Conservation (phyloP, 345 rosid species). For the Erodium maritimum region DNA sequence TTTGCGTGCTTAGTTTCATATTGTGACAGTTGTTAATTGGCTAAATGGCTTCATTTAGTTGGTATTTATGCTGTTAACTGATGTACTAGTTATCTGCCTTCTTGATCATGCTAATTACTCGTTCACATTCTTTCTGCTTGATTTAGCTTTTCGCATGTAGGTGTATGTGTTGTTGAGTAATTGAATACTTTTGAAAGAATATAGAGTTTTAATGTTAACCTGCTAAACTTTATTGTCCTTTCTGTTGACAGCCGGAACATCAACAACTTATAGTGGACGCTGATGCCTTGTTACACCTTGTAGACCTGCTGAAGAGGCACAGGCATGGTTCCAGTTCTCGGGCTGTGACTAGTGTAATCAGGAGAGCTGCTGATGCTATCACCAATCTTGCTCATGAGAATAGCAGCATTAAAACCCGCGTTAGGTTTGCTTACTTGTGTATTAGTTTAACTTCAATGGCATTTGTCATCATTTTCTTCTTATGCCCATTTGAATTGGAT, state of each 20-base stretch:
- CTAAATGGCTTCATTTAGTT: background rate
- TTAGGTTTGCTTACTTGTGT: conserved; percentile 52
- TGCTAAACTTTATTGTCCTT: conserved; percentile 16
- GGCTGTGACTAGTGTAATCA: conserved; percentile 74
- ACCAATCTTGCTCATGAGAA: conserved; percentile 98
- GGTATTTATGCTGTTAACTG: background rate
- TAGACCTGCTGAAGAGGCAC: conserved; percentile 65
- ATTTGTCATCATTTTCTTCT: conserved; percentile 8
- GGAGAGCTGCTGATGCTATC: conserved; percentile 98
- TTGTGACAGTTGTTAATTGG: background rate
- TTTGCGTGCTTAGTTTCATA: background rate
- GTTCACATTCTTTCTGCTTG: too few relatives aligned
- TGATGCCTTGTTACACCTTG: conserved; percentile 81
- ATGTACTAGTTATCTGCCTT: background rate
- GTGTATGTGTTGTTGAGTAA: background rate
- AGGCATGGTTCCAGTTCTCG: conserved; percentile 52
- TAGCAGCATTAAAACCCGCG: conserved; percentile 87
- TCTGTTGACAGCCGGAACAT: conserved; percentile 82
- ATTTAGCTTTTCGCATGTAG: too few relatives aligned
- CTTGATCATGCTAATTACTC: background rate
- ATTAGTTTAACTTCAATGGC: conserved; percentile 6
- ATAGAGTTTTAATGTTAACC: background rate
- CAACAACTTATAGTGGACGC: conserved; percentile 87
- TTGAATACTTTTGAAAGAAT: background rate
- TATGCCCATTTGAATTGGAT: conserved; percentile 11